Conservation (phyloP, 805 yeast genomes). For the Metschnikowia santaceciliae region DNA sequence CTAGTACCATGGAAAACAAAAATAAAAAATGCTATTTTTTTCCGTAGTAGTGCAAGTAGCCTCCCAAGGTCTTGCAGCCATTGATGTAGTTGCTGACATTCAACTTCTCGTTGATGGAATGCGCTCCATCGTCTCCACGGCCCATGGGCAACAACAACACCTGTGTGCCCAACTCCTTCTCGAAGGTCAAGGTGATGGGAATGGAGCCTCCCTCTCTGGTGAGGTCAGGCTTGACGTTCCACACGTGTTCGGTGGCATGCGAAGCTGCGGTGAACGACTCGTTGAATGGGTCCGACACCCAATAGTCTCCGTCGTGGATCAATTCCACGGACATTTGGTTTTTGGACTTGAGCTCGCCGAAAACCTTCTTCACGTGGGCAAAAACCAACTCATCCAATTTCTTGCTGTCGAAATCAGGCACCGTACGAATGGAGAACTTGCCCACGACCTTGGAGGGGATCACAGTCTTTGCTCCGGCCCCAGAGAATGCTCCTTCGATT, state of each 20-base stretch:
- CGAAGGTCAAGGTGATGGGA: constrained; percentile 94
- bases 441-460: constrained; percentile 94
- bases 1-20: no score
- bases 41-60: constrained; percentile 84
- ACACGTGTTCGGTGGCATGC: constrained; percentile 89
- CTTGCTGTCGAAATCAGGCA: constrained; percentile 82
- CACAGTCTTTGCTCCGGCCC: constrained; percentile 96
- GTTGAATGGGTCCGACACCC: constrained; percentile 94
- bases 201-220: constrained; percentile 99
- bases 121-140: constrained; percentile 99
- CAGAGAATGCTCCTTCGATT: constrained; percentile 94
- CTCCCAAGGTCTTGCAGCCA: constrained; percentile 90
- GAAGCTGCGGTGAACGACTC: constrained; percentile 91
- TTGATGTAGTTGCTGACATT: constrained; percentile 84
- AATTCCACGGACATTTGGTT: constrained; percentile 70
- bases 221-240: constrained; percentile 93
- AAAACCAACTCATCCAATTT: constrained; percentile 76
- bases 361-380: constrained; percentile 62
- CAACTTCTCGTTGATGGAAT: constrained; percentile 93
- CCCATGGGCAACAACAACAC: constrained; percentile 96
- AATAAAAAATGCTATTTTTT: constrained; percentile 3
- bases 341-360: constrained; percentile 68
- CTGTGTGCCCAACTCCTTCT: constrained; percentile 76
- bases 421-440: constrained; percentile 95
- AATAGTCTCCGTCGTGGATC: constrained; percentile 92